Conservation (phyloP, 2,329 filamentous ascomycete species). For the Talaromyces sp. region DNA sequence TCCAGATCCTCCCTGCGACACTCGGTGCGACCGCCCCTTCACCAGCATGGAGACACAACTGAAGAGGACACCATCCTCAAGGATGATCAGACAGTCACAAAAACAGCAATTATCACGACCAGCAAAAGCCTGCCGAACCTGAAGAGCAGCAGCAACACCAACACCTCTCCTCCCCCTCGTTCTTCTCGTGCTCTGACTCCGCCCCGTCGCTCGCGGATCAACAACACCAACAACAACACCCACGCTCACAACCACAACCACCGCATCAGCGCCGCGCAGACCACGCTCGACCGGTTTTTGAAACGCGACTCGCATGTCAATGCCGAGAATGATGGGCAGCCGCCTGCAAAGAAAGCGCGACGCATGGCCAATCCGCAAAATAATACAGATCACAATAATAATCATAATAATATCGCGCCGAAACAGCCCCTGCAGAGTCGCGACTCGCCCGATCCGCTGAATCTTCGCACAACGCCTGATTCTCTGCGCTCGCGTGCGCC, state of each 20-base stretch:
- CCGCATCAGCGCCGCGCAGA: neutral
- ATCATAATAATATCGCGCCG: neutral
- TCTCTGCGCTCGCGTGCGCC: conserved; percentile 5
- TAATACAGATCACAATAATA: neutral
- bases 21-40: neutral
- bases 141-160: neutral
- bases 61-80: too few species aligned
- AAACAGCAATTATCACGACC: neutral
- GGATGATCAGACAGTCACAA: neutral
- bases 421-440: conserved; percentile 18
- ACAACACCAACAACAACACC: neutral
- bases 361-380: neutral
- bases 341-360: conserved; percentile 10
- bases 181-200: neutral
- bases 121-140: conserved; percentile 8
- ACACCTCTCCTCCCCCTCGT: neutral
- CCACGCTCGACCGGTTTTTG: conserved; percentile 9
- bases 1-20: conserved; percentile 1
- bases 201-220: conserved; percentile 2
- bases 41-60: neutral
- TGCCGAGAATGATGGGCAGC: neutral
- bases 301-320: neutral
- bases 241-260: neutral
- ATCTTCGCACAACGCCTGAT: conserved; percentile 17
- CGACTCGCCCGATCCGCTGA: conserved; percentile 24